These are phyloP conservation scores for Cutaneotrichosporon sp. DNA, from an alignment of 1,284 basidiomycete species.

Conservation along the genomic window DNA sequence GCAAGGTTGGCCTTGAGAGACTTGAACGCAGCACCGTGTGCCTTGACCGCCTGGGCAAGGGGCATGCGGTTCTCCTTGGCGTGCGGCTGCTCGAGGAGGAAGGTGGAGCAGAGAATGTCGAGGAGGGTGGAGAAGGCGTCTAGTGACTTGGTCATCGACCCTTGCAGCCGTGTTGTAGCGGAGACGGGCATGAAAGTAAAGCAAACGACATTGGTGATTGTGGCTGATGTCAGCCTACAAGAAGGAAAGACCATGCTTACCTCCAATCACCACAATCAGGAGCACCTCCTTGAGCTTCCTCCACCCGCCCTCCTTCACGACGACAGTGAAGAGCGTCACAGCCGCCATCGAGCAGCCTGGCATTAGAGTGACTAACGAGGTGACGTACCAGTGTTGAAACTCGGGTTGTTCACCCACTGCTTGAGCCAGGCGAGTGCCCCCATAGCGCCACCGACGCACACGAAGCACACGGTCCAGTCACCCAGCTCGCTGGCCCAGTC, in stretches of 20 bases:
- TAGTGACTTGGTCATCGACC: slow-evolving; percentile 77
- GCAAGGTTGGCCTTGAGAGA: slow-evolving; percentile 76
- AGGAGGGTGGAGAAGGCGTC: slow-evolving; percentile 84
- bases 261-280: slow-evolving; percentile 74
- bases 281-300: slow-evolving; percentile 71
- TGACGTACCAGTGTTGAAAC: slow-evolving; percentile 78
- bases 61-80: slow-evolving; percentile 55
- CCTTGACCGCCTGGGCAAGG: slow-evolving; percentile 71
- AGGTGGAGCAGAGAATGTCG: slow-evolving; percentile 74
- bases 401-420: slow-evolving; percentile 83
- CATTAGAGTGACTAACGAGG: neutral
- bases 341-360: slow-evolving; percentile 86
- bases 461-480: slow-evolving; percentile 61
- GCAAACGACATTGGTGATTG: slow-evolving; percentile 80
- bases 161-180: slow-evolving; percentile 77
- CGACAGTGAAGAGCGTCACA: slow-evolving; percentile 79
- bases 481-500: slow-evolving; percentile 49
- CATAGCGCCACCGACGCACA: slow-evolving; percentile 82
- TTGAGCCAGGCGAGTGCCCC: slow-evolving; percentile 71
- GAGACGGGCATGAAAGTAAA: slow-evolving; percentile 78
- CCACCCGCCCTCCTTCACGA: slow-evolving; percentile 87
- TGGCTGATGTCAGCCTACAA: slow-evolving; percentile 52
- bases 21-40: slow-evolving; percentile 83
- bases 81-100: slow-evolving; percentile 66
- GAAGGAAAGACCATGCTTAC: too few species aligned